A percentile compares a stretch with the other conserved stretches of the same genome.
These are phyloP conservation scores for Huntiella savannae DNA, from an alignment of 2,329 filamentous ascomycete genomes.

Conservation along the genomic window DNA sequence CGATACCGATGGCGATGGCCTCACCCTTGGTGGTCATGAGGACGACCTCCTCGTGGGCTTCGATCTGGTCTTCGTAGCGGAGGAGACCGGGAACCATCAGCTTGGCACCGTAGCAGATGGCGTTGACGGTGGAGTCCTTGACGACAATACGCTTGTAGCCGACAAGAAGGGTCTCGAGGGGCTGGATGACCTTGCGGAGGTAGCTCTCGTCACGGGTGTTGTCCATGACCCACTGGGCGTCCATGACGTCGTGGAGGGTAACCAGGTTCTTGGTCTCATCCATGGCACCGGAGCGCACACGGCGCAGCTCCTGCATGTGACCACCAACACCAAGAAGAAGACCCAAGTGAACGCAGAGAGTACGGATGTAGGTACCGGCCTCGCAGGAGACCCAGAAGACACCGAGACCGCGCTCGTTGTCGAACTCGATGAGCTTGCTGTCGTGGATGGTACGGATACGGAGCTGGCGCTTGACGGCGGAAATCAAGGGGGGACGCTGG, in stretches of 20 bases:
- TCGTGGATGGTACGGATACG: conserved; percentile 97
- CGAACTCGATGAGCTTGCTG: conserved; percentile 91
- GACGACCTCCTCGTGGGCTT: conserved; percentile 89
- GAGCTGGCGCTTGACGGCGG: conserved; percentile 94
- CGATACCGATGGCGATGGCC: conserved; percentile 88
- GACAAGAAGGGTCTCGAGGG: conserved; percentile 77
- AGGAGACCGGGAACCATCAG: conserved; percentile 93
- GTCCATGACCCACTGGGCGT: conserved; percentile 91
- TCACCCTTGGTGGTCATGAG: conserved; percentile 99
- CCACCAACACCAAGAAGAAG: conserved; percentile 61
- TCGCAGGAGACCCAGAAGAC: conserved; percentile 99
- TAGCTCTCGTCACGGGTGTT: conserved; percentile 91
- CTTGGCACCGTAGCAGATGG: conserved; percentile 96
- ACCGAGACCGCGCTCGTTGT: conserved; percentile 91
- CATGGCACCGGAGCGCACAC: conserved; percentile 89
- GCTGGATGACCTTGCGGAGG: conserved; percentile 75
- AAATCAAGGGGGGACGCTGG: conserved; percentile 89
- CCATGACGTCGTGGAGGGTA: conserved; percentile 69
- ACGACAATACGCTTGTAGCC: conserved; percentile 95
- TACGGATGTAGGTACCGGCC: conserved; percentile 92
- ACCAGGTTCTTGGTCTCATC: conserved; percentile 77
- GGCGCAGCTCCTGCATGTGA: conserved; percentile 94
- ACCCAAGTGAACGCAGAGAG: conserved; percentile 85
- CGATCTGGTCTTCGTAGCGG: conserved; percentile 79
- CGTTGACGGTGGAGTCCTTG: conserved; percentile 70